Base-by-base conservation (phyloP, 2,329 filamentous ascomycete species). In the Aspergillus fumigatus region DNA sequence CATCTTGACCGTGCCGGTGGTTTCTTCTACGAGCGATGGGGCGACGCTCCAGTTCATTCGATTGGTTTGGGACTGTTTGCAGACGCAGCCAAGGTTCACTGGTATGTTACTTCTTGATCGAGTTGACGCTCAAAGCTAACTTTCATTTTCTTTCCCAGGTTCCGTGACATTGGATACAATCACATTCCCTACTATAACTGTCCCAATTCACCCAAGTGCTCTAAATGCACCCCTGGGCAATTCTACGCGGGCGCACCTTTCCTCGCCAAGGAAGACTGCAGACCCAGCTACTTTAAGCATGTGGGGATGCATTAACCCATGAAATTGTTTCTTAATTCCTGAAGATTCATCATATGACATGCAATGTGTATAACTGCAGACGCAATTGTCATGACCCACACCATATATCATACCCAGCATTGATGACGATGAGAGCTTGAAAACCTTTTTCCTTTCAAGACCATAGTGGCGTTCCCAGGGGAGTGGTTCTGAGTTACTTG, bases 121-220 rank as follows among this genome's bases (percentile, higher is more conserved):
- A 27, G 51, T 11, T n/a, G 26, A 4, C 10, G 7, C 6, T 43
- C 5, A 21, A 27, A 26, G 6, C 38, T 26, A 40, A 26, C 57
- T 59, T 54, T 47, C n/a, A 1, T 21, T 48, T 43, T 5, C 17
- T n/a, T 52, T 8, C 55, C 6, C 61, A 96, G 92, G 92, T 99
- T 99, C 87, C 92, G 93, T 53, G 94, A 99, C 72, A 97, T 99
- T 64, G 94, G 94, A 56, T 99, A 99, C 77, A 92, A 97, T 69
- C 94, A 99, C 67, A 92, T 97, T 53, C 94, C 94, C 48, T 99
- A 96, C 79, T 96, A 96, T 82, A 99, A 99, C 79, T 99, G 94
- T 72, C 94, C 94, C 60, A 97, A 96, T 77, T 96, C 89, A 53
- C 89, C 90, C 51, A 97, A 97, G 75, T 97, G 93, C 73, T 88